Conservation (phyloP, 306 rosid genomes). For the Biancaea sappan region DNA sequence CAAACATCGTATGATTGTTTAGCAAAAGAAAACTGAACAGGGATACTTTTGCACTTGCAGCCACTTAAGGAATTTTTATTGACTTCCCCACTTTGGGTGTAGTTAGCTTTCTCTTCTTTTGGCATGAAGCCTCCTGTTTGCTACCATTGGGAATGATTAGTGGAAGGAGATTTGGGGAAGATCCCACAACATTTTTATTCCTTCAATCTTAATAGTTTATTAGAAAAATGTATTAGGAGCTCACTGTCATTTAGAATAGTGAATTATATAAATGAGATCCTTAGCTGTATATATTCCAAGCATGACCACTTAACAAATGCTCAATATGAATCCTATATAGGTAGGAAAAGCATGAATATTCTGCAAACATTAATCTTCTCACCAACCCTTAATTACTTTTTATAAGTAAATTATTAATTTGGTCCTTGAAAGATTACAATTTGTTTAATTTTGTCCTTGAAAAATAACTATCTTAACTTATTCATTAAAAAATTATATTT, state of each 20-base stretch:
- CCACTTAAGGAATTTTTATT: slow-evolving; percentile 25
- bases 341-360: slow-evolving; percentile 41
- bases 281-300: slow-evolving; percentile 19
- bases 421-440: too few species aligned
- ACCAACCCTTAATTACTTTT: slow-evolving; percentile 33
- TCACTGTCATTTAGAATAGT: neutral
- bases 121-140: slow-evolving; percentile 43
- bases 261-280: slow-evolving; percentile 22
- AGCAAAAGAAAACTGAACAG: slow-evolving; percentile 20
- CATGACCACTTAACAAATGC: slow-evolving; percentile 32
- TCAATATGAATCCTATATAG: slow-evolving; percentile 26
- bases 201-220: slow-evolving; percentile 27
- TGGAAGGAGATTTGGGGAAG: slow-evolving; percentile 42
- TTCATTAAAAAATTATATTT: too few species aligned
- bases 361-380: slow-evolving; percentile 8
- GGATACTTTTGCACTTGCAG: slow-evolving; percentile 30
- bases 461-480: too few species aligned
- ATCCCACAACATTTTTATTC: slow-evolving; percentile 47
- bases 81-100: slow-evolving; percentile 21
- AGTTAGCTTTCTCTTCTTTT: slow-evolving; percentile 56
- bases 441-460: too few species aligned
- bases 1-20: too few species aligned
- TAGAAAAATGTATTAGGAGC: slow-evolving; percentile 7
- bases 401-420: too few species aligned
- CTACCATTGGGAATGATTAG: slow-evolving; percentile 52